These are phyloP conservation scores for Osmanthus fragrans DNA, from an alignment of 257 asterid genomes.

Conservation along the genomic window DNA sequence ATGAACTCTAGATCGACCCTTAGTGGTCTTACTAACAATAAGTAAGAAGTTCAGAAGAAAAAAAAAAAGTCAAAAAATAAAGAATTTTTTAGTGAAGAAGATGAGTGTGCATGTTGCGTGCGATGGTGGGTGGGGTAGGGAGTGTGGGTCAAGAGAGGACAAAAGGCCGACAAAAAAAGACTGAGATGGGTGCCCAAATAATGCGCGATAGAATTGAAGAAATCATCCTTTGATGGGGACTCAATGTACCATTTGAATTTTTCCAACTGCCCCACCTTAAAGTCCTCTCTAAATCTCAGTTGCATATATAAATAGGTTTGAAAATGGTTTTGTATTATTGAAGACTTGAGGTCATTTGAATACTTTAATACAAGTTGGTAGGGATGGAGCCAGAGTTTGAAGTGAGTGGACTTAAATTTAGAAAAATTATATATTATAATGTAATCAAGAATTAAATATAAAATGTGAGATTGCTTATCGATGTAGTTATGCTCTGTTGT, in stretches of 20 bases:
- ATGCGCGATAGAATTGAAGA: background rate
- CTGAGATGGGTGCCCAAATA: background rate
- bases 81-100: background rate
- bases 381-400: no score
- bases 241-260: background rate
- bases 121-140: background rate
- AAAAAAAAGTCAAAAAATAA: background rate
- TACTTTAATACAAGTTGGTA: no score
- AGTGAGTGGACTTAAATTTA: no score
- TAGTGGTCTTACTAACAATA: no score
- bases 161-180: background rate
- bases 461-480: no score
- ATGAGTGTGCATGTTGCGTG: background rate
- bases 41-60: no score
- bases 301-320: background rate
- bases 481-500: no score
- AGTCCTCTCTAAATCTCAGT: background rate
- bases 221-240: background rate
- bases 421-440: no score
- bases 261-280: conserved; percentile 1
- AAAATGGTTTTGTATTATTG: no score
- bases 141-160: background rate
- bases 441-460: no score
- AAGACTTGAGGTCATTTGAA: no score
- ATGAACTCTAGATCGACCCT: no score